A percentile compares a stretch with the other conserved stretches of the same genome.
phyloP scores from a whole-genome alignment of 306 rosid genomes.

The Citrullus colocynthis region DNA sequence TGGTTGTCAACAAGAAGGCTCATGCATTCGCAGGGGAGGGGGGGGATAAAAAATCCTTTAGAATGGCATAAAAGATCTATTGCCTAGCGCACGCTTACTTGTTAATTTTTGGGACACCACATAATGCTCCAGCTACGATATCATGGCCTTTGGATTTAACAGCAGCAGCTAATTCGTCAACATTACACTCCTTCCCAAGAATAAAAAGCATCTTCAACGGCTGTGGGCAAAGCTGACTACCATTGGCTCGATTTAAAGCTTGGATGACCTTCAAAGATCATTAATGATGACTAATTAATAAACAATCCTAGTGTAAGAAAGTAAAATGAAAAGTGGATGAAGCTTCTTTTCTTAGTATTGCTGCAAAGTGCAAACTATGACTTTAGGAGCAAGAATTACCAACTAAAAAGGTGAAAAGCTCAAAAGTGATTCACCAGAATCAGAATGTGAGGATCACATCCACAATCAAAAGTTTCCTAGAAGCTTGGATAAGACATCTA shows the following conservation, averaged over 20 bases:
- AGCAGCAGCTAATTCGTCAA: constrained; percentile 21
- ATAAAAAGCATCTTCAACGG: constrained; percentile 34
- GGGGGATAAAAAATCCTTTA: neutral
- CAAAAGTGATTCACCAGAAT: neutral
- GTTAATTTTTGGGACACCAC: constrained; percentile 15
- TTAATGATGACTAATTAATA: neutral
- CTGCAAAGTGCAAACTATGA: neutral
- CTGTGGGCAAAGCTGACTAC: constrained; percentile 4
- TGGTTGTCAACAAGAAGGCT: neutral
- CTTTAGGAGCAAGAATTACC: neutral
- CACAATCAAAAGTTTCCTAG: neutral
- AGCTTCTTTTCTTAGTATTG: neutral
- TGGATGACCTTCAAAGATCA: constrained; percentile 34
- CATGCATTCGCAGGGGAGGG: too few species aligned
- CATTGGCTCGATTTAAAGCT: constrained; percentile 24
- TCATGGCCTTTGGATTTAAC: constrained; percentile 40
- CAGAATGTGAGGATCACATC: neutral
- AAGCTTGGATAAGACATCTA: neutral
- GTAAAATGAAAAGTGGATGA: neutral
- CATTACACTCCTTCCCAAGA: constrained; percentile 29
- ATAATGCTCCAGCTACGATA: constrained; percentile 11
- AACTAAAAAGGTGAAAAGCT: neutral
- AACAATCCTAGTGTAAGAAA: neutral
- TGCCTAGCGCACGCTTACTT: constrained; percentile 20
- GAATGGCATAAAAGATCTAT: neutral